Evolutionary conservation across 2,329 filamentous ascomycete species (phyloP), one percentile per base, ranked within the genome.

Genomic region (Reticulascus tulasneorum): DNA sequence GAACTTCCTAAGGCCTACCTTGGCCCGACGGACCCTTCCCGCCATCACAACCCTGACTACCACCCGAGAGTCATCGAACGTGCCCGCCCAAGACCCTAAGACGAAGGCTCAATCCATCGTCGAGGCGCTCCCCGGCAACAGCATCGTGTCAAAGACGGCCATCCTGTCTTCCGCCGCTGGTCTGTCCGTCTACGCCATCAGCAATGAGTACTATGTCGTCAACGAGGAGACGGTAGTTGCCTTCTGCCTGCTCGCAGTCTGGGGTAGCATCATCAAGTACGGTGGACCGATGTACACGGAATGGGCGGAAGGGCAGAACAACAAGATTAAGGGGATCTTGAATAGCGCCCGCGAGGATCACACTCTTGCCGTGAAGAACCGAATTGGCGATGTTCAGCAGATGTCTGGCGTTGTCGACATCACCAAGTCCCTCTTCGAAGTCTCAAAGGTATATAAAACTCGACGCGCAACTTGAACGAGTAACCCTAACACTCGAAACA

Each of bases 171-270:
- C 88, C 56, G 84, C 84, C 49, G 87, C 93, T 58, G 91, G 86
- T 71, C 69, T 94, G 55, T 90, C 86, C 58, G 79, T 94, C 66
- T 94, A 93, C 63, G 93, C 89, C 59, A 89, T 98, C 71, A 94
- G 86, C 82, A 98, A 94, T 73, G 93, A 98, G 80, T 89, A 97
- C 76, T 97, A 96, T 71, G 89, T 98, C 64, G 78, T 98, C 71
- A 98, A 98, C 75, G 93, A 98, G 78, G 93, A 98, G 77, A 86
- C 90, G 47, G 86, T 98, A 62, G 86, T 94, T 60, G 86, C 87
- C 51, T 79, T 98, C 71, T 93, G 86, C 66, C 77, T 98, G 57
- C 74, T 97, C 61, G 88, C 84, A 63, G 86, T 97, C 62, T 98
- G 94, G 84, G 84, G 76, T 59, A 88, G 82, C 46, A 77, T 95